These are phyloP conservation scores for Neophaeococcomyces aloes DNA, from an alignment of 2,329 filamentous ascomycete genomes.

Conservation along the genomic window DNA sequence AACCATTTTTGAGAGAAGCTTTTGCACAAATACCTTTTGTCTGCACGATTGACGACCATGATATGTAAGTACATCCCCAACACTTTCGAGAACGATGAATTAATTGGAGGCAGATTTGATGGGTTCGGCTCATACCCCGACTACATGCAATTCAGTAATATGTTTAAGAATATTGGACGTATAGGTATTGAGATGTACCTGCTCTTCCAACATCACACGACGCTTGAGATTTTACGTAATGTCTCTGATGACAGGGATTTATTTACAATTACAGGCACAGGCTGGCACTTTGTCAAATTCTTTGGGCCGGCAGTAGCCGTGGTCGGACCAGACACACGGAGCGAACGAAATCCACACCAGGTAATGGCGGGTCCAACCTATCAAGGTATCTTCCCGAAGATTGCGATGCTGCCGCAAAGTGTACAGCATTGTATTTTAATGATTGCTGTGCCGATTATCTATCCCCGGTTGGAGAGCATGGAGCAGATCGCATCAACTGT, in stretches of 20 bases:
- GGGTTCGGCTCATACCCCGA: conserved; percentile 95
- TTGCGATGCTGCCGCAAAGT: conserved; percentile 77
- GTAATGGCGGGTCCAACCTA: conserved; percentile 96
- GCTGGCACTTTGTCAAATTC: conserved; percentile 98
- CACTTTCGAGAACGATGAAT: neutral
- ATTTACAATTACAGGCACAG: conserved; percentile 92
- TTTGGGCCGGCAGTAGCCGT: conserved; percentile 84
- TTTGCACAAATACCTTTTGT: conserved; percentile 96
- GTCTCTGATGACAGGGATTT: conserved; percentile 80
- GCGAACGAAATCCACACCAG: conserved; percentile 78
- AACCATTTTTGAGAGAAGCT: conserved; percentile 84
- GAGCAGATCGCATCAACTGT: conserved; percentile 87
- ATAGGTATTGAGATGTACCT: conserved; percentile 97
- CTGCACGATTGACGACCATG: conserved; percentile 87
- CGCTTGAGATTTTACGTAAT: conserved; percentile 81
- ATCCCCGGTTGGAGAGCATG: conserved; percentile 81
- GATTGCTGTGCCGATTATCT: conserved; percentile 80
- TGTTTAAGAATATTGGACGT: conserved; percentile 96
- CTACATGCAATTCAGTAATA: conserved; percentile 94
- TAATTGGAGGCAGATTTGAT: conserved; percentile 60
- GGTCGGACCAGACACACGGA: conserved; percentile 81
- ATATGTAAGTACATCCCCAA: conserved; percentile 61
- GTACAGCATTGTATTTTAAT: conserved; percentile 98
- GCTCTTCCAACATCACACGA: conserved; percentile 96
- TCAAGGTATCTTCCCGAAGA: conserved; percentile 91